Evolutionary conservation across 78 protist genomes (phyloP).

Genomic region (Trichosphaerium sp.): DNA sequence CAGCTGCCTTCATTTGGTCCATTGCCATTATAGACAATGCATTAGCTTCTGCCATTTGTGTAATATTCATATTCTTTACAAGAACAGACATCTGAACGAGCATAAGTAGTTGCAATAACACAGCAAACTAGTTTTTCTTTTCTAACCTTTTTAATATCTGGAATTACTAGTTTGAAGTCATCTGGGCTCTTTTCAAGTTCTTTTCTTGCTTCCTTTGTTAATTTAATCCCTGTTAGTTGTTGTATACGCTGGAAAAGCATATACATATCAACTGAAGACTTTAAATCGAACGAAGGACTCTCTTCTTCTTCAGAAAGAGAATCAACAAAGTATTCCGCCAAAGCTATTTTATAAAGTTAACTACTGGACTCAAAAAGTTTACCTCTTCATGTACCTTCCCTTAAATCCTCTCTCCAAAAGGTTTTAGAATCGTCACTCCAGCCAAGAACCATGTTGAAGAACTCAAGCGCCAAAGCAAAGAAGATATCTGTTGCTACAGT

Average conservation of each 20-base stretch:
- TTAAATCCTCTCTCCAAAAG: neutral
- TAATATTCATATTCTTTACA: constrained; percentile 47
- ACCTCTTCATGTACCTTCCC: neutral
- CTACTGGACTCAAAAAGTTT: neutral
- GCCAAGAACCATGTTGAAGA: constrained; percentile 34
- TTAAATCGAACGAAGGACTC: constrained; percentile 9
- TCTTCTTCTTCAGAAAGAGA: constrained; percentile 3
- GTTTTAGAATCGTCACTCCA: constrained; percentile 18
- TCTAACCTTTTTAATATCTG: constrained; percentile 34
- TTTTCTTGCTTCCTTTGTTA: constrained; percentile 24
- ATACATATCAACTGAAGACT: constrained; percentile 8
- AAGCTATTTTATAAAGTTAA: neutral
- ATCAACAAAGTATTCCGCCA: neutral
- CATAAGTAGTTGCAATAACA: no score
- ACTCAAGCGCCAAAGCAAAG: constrained; percentile 32
- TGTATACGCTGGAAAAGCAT: constrained; percentile 26
- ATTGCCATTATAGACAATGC: constrained; percentile 42
- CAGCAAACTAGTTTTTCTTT: no score
- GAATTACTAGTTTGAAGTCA: constrained; percentile 27
- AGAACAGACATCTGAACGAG: constrained; percentile 25
- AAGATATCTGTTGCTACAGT: constrained; percentile 35
- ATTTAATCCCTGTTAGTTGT: constrained; percentile 46
- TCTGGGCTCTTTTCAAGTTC: constrained; percentile 22
- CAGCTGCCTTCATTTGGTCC: constrained; percentile 17
- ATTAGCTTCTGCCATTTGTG: constrained; percentile 50